These are phyloP conservation scores for Vachellia collinsii DNA, from an alignment of 306 rosid genomes.

Conservation along the genomic window DNA sequence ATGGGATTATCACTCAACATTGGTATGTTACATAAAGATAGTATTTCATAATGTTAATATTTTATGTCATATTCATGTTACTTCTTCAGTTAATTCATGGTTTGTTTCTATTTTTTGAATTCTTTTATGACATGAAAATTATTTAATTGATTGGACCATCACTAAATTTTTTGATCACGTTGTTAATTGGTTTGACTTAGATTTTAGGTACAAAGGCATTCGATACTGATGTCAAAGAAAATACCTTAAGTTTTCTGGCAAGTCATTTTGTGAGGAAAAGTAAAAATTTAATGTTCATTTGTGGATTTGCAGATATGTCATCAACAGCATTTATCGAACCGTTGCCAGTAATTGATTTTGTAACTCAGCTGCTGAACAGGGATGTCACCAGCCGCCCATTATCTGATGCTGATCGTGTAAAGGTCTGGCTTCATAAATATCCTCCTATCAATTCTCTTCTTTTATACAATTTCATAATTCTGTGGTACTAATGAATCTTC, in stretches of 20 bases:
- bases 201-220: neutral
- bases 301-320: slow-evolving; percentile 80
- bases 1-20: slow-evolving; percentile 94
- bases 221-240: neutral
- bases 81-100: neutral
- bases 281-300: neutral
- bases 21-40: slow-evolving; percentile 43
- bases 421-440: slow-evolving; percentile 55
- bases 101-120: neutral
- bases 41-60: neutral
- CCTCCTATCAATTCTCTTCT: neutral
- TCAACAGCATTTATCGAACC: slow-evolving; percentile 98
- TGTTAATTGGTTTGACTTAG: slow-evolving; percentile 20
- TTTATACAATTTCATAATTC: neutral
- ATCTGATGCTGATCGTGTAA: slow-evolving; percentile 90
- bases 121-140: neutral
- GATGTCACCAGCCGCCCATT: slow-evolving; percentile 78
- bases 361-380: slow-evolving; percentile 74
- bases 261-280: neutral
- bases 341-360: slow-evolving; percentile 89
- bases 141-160: neutral
- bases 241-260: neutral
- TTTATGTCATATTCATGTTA: neutral
- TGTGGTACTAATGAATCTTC: neutral
- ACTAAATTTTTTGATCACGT: neutral